Evolutionary conservation across 257 asterid species (phyloP).

Genomic region (Lycium ferocissimum): DNA sequence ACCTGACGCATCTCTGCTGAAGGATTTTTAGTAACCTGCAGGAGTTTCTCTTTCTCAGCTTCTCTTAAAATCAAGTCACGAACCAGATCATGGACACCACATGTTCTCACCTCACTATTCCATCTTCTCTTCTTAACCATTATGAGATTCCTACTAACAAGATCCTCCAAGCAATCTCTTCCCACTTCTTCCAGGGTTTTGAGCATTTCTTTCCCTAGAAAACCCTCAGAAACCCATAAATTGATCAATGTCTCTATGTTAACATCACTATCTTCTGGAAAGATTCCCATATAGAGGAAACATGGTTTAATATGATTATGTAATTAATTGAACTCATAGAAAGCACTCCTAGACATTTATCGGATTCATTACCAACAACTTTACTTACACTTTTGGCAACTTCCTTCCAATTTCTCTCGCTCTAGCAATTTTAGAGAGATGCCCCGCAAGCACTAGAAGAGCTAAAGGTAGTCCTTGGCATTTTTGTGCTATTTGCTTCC

Average conservation of each 20-base stretch:
- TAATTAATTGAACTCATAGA: constrained; percentile 18
- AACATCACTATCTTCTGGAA: constrained; percentile 13
- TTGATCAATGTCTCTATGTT: background rate
- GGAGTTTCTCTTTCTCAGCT: background rate
- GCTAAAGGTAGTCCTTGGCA: background rate
- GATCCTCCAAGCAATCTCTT: background rate
- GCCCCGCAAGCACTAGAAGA: constrained; percentile 11
- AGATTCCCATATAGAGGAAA: constrained; percentile 15
- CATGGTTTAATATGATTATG: constrained; percentile 1
- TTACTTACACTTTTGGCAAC: constrained; percentile 10
- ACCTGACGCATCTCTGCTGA: background rate
- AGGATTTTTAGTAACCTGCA: background rate
- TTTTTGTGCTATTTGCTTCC: background rate
- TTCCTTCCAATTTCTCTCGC: background rate
- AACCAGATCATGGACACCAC: constrained; percentile 25
- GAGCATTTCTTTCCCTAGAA: background rate
- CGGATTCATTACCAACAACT: background rate
- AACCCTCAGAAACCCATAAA: constrained; percentile 31
- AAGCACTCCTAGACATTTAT: background rate
- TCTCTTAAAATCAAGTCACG: constrained; percentile 10
- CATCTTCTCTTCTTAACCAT: background rate
- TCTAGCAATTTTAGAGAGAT: background rate
- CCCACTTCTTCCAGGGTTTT: background rate
- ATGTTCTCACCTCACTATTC: background rate
- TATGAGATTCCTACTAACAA: constrained; percentile 18